Conservation (phyloP, 2,329 filamentous ascomycete species). For the Metarhizium rileyi region DNA sequence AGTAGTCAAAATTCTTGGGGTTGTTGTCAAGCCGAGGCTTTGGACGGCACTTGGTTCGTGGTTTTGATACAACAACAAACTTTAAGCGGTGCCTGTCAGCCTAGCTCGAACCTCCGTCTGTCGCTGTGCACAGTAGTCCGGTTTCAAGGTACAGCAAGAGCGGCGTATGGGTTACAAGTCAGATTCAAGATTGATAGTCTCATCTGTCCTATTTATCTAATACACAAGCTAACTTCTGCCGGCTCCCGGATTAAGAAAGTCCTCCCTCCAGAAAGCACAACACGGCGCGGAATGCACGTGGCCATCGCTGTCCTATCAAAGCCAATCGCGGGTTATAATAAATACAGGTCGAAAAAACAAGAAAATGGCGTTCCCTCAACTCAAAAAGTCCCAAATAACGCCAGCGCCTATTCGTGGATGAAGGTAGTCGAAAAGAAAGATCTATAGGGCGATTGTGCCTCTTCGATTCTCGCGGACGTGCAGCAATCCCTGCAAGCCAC, state of each 20-base stretch:
- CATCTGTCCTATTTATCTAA: background rate
- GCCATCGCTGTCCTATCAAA: background rate
- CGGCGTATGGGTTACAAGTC: background rate
- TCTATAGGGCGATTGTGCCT: constrained; percentile 69
- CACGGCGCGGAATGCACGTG: too few species aligned
- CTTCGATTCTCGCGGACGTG: constrained; percentile 74
- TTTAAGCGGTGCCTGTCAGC: too few species aligned
- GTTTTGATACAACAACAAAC: too few species aligned
- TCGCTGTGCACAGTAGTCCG: too few species aligned
- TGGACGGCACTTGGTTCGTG: background rate
- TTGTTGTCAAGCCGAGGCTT: background rate
- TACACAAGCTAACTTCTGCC: background rate
- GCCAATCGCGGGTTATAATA: background rate
- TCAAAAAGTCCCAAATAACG: background rate
- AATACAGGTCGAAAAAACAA: background rate
- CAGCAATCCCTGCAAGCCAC: constrained; percentile 77
- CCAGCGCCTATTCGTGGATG: constrained; percentile 1
- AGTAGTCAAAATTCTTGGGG: background rate
- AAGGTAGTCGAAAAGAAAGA: background rate
- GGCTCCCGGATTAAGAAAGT: background rate
- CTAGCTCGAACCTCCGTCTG: too few species aligned
- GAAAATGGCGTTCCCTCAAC: background rate
- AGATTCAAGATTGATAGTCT: background rate
- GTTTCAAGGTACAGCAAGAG: background rate
- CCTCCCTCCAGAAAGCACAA: background rate